phyloP scores from a whole-genome alignment of 495 filamentous ascomycete genomes.

The Elasticomyces elasticus region DNA sequence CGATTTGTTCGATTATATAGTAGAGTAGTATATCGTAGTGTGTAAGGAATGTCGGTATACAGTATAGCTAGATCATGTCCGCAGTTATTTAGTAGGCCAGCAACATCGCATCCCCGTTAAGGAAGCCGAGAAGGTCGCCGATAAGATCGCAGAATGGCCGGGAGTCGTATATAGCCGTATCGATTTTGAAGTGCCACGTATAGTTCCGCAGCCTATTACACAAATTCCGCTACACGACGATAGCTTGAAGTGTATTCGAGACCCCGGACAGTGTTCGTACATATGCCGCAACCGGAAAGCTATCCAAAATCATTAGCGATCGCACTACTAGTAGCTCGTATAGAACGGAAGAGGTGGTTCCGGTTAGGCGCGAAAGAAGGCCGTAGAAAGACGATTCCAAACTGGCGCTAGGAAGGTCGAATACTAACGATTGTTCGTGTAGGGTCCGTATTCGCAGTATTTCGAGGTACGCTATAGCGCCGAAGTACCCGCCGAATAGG shows the following conservation, averaged over 20 bases:
- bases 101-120: not conserved
- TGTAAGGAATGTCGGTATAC: not conserved
- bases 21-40: not conserved
- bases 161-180: not conserved
- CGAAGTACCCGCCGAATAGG: not conserved
- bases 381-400: not conserved
- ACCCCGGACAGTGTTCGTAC: not conserved
- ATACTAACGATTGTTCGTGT: not conserved
- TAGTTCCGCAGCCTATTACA: not conserved
- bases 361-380: not conserved
- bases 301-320: not conserved
- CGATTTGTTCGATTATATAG: not conserved
- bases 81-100: not conserved
- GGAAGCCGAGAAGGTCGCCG: not conserved
- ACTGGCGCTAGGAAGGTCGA: not conserved
- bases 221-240: not conserved
- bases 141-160: not conserved
- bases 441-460: not conserved
- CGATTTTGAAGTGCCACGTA: not conserved
- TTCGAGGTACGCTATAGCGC: not conserved
- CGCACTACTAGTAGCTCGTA: not conserved
- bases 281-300: not conserved
- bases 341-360: not conserved
- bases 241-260: not conserved
- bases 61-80: not conserved